Evolutionary conservation across 2,329 filamentous ascomycete species (phyloP).

Genomic region (Monilinia fructigena): DNA sequence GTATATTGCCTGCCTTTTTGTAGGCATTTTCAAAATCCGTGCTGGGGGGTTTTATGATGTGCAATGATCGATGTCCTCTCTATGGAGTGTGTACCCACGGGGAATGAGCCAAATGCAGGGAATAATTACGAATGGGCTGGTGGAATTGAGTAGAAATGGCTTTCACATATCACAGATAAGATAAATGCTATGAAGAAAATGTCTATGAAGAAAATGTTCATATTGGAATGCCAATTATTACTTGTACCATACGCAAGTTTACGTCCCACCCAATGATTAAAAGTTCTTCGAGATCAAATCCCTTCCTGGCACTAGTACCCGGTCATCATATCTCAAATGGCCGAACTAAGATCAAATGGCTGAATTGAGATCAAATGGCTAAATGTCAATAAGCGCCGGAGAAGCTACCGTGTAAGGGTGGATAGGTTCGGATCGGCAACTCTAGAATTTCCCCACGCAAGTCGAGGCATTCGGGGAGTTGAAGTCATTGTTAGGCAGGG

Average conservation of each 20-base stretch:
- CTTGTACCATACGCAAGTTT: background rate
- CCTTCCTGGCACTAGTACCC: background rate
- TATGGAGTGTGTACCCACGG: background rate
- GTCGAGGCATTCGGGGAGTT: too few relatives aligned
- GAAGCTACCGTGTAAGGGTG: background rate
- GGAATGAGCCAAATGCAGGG: background rate
- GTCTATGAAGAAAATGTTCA: conserved; percentile 9
- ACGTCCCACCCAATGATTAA: background rate
- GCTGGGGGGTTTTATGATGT: conserved; percentile 1
- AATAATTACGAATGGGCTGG: background rate
- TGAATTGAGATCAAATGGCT: background rate
- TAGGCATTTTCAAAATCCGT: conserved; percentile 1
- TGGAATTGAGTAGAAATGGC: background rate
- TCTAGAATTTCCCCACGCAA: background rate
- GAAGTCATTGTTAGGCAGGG: too few relatives aligned
- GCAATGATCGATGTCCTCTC: conserved; percentile 7
- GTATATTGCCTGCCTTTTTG: conserved; percentile 2
- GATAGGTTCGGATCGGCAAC: background rate
- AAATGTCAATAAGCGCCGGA: background rate
- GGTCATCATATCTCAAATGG: background rate
- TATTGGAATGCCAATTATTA: background rate
- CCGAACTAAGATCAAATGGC: background rate
- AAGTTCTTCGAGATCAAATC: background rate
- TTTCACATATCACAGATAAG: conserved; percentile 1
- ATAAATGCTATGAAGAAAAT: conserved; percentile 7